These are phyloP conservation scores for Euphrasia confusa DNA, from an alignment of 257 asterid species.

Conservation along the genomic window DNA sequence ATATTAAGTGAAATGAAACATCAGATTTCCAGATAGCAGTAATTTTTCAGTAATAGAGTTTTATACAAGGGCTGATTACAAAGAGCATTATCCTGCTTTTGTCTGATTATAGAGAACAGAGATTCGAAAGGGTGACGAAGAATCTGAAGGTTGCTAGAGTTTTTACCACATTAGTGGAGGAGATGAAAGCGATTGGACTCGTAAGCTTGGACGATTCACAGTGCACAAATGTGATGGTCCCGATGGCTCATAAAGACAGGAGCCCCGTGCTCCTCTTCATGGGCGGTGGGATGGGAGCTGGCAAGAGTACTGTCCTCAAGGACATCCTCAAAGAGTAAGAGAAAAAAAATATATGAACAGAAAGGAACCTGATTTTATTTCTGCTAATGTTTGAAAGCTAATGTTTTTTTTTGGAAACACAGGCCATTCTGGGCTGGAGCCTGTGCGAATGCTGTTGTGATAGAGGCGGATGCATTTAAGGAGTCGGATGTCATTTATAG, in stretches of 20 bases:
- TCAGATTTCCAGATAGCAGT: too few relatives aligned
- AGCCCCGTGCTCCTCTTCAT: constrained; percentile 90
- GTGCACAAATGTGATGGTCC: constrained; percentile 95
- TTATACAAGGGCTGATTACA: background rate
- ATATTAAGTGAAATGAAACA: background rate
- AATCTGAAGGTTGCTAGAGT: constrained; percentile 93
- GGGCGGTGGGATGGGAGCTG: constrained; percentile 99
- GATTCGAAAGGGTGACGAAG: constrained; percentile 90
- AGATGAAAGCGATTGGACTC: constrained; percentile 95
- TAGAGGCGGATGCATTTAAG: constrained; percentile 96
- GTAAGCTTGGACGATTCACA: constrained; percentile 71
- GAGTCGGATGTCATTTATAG: constrained; percentile 87
- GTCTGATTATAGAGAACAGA: constrained; percentile 62
- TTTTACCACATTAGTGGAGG: constrained; percentile 85
- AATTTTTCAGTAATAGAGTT: background rate
- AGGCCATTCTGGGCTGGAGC: constrained; percentile 97
- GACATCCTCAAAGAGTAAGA: constrained; percentile 93
- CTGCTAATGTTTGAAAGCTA: constrained; percentile 8
- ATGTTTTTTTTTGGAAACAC: constrained; percentile 24
- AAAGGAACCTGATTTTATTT: background rate
- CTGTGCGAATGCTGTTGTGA: constrained; percentile 70
- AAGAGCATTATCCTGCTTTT: constrained; percentile 5
- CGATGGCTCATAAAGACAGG: constrained; percentile 92
- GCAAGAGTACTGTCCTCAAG: constrained; percentile 87
- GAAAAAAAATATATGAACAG: background rate